These are phyloP conservation scores for Aquilaria yunnanensis DNA, from an alignment of 345 rosid species.

Conservation along the genomic window DNA sequence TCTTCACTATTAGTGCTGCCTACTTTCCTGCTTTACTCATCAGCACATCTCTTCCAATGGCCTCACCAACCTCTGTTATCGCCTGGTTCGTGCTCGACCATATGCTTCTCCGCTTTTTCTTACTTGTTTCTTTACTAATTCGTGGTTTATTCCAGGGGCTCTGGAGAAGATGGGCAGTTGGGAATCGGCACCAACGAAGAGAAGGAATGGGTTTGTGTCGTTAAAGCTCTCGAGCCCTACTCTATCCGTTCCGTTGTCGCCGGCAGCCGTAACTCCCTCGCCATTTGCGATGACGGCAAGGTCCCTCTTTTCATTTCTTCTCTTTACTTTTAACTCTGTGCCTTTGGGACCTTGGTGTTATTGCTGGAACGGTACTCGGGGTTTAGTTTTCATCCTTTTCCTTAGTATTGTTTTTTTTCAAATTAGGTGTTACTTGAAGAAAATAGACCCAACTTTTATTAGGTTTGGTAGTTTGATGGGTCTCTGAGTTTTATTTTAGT, in stretches of 20 bases:
- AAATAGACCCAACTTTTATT: neutral
- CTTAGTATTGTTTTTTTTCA: neutral
- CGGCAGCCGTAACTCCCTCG: constrained; percentile 97
- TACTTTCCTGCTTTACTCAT: too few relatives aligned
- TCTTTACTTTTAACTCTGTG: neutral
- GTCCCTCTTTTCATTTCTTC: constrained; percentile 24
- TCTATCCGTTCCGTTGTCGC: constrained; percentile 83
- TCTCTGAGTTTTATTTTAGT: neutral
- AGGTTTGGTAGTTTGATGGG: neutral
- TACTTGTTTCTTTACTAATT: constrained; percentile 2
- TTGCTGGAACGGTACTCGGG: too few relatives aligned
- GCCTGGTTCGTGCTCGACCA: constrained; percentile 32
- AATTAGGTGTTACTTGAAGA: neutral
- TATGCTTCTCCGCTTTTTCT: neutral
- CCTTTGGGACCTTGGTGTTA: neutral
- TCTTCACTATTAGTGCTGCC: too few relatives aligned
- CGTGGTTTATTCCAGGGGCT: constrained; percentile 51
- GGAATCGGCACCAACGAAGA: constrained; percentile 84
- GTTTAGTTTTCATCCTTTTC: neutral
- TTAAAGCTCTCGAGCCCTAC: constrained; percentile 61
- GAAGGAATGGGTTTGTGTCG: constrained; percentile 67
- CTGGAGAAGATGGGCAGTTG: constrained; percentile 97
- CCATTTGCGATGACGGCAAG: constrained; percentile 96
- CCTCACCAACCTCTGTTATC: constrained; percentile 35
- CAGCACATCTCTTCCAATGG: constrained; percentile 22